Evolutionary conservation across 2,329 filamentous ascomycete species (phyloP).

Genomic region (Cercospora citrullina): DNA sequence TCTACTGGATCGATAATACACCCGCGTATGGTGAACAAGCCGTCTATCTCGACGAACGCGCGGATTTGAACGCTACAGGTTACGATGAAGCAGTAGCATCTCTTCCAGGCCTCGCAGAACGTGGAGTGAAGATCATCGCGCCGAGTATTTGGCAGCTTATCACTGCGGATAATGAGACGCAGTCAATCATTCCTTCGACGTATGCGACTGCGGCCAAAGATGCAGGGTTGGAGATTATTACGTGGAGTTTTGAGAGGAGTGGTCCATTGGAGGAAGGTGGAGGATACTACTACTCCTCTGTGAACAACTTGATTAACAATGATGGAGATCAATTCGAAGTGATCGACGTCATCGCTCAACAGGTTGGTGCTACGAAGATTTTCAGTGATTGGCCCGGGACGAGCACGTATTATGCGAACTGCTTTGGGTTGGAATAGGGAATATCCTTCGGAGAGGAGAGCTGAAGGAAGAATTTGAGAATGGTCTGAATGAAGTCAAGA

Average conservation of each 20-base stretch:
- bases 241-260: conserved; percentile 69
- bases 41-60: conserved; percentile 64
- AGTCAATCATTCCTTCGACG: conserved; percentile 60
- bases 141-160: conserved; percentile 66
- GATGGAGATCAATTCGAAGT: conserved; percentile 68
- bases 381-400: conserved; percentile 72
- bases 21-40: conserved; percentile 63
- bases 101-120: conserved; percentile 56
- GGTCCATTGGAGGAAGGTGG: conserved; percentile 56
- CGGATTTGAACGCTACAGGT: conserved; percentile 51
- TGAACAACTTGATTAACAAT: conserved; percentile 57
- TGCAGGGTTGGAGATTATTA: conserved; percentile 64
- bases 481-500: neutral
- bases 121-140: conserved; percentile 63
- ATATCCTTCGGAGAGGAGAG: neutral
- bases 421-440: conserved; percentile 50
- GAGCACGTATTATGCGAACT: conserved; percentile 71
- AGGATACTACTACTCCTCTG: conserved; percentile 57
- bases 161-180: conserved; percentile 46
- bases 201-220: conserved; percentile 64
- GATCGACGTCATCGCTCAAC: conserved; percentile 62
- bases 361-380: conserved; percentile 62
- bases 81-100: conserved; percentile 58
- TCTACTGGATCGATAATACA: conserved; percentile 65
- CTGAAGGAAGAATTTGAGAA: neutral